A percentile compares a stretch with the other conserved stretches of the same genome.
Conservation (phyloP, 2,329 filamentous ascomycete species). For the Xylaria sp. region DNA sequence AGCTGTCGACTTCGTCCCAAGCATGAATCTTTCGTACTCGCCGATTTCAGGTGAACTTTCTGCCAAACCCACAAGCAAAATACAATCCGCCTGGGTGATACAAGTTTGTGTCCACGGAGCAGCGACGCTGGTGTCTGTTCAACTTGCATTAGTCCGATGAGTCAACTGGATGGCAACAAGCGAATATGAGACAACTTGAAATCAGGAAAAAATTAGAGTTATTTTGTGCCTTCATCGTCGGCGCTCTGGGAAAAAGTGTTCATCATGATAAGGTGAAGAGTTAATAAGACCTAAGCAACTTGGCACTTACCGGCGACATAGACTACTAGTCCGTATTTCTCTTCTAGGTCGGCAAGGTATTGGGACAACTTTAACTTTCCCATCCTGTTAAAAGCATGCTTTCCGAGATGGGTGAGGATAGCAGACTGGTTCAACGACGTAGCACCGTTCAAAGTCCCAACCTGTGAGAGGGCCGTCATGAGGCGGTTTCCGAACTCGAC, state of each 20-base stretch:
- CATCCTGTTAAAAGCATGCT: slow-evolving; percentile 97
- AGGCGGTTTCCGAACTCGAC: slow-evolving; percentile 93
- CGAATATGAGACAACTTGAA: slow-evolving; percentile 7
- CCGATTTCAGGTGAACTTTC: slow-evolving; percentile 91
- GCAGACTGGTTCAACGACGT: slow-evolving; percentile 93
- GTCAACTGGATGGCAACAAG: neutral
- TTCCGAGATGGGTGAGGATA: slow-evolving; percentile 92
- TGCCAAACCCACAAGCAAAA: slow-evolving; percentile 89
- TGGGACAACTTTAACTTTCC: slow-evolving; percentile 95
- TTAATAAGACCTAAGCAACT: slow-evolving; percentile 6
- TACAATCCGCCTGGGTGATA: slow-evolving; percentile 95
- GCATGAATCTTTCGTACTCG: slow-evolving; percentile 94
- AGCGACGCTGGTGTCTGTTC: slow-evolving; percentile 89
- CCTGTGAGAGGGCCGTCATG: slow-evolving; percentile 87
- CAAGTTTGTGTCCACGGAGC: slow-evolving; percentile 99
- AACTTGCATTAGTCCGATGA: slow-evolving; percentile 27
- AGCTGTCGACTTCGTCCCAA: slow-evolving; percentile 97
- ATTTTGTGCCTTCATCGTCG: slow-evolving; percentile 65
- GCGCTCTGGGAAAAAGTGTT: slow-evolving; percentile 61
- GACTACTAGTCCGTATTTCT: slow-evolving; percentile 94
- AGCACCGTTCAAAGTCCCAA: slow-evolving; percentile 88
- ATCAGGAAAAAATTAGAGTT: slow-evolving; percentile 78
- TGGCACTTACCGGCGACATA: slow-evolving; percentile 80
- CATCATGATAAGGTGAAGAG: slow-evolving; percentile 56
- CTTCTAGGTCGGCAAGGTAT: slow-evolving; percentile 94